Evolutionary conservation across 306 rosid species (phyloP), one percentile per base, ranked within the genome.

Genomic region (Dalbergia cochinchinensis): DNA sequence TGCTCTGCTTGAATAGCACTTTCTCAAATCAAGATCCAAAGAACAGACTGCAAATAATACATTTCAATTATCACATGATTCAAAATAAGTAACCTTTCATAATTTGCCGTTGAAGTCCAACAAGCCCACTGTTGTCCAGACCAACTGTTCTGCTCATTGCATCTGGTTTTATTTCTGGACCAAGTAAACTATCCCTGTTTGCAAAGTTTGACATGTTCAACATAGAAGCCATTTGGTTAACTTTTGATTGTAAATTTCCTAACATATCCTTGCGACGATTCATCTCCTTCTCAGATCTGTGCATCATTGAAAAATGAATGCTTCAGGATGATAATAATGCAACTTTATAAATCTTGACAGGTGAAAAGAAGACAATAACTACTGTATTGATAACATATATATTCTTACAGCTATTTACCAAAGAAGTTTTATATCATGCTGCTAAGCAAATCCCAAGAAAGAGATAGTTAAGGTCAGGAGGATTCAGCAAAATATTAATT

Each of bases 201-300:
- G 98, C 97, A 87, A 94, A 86, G 84, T 82, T 85, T 34, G 99
- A 93, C 90, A 89, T 91, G 84, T 91, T 96, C 90, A 93, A 83
- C 0, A 91, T 55, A 35, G 96, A 93, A 76, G 98, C 93, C 97
- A 96, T 96, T 87, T 96, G 98, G 77, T 82, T 85, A 62, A 88
- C 96, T 84, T 93, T 96, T 18, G 93, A 73, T 82, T 91, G 91
- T 87, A 96, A 84, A 86, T 88, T 93, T 66, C 73, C 85, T 57
- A 96, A 78, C 89, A 82, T 90, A 66, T 93, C 97, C 88, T 85
- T 91, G 78, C 98, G 98, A 26, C 99, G 99, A 87, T 96, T 96
- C 93, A 96, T 88, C 88, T 96, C 99, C 81, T 96, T 96, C 82
- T 93, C 92, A 61, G 97, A 66, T 73, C 99, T 96, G 88, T 69